Percentiles rank a stretch among this genome's conserved stretches.
Conservation (phyloP, 2,329 filamentous ascomycete genomes). For the Metarhizium sp. region DNA sequence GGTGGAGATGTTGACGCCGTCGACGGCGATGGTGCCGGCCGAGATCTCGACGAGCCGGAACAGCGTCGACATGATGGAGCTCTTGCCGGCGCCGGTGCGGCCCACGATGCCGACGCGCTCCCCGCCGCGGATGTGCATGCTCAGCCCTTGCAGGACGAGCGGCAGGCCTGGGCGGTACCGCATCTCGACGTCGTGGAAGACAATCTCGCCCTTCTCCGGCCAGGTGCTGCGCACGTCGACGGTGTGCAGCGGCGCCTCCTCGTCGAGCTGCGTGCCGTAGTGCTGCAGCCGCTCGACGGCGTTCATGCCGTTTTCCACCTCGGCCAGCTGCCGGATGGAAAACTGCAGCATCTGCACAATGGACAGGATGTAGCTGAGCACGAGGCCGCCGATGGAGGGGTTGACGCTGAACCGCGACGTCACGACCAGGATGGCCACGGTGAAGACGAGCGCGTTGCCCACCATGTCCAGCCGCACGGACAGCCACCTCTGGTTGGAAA, state of each 20-base stretch:
- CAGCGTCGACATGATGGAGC: constrained; percentile 72
- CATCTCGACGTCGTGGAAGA: constrained; percentile 70
- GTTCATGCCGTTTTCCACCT: constrained; percentile 98
- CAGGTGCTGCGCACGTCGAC: constrained; percentile 63
- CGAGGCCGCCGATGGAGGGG: constrained; percentile 77
- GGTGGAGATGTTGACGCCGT: constrained; percentile 60
- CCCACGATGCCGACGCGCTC: constrained; percentile 77
- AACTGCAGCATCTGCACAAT: constrained; percentile 97
- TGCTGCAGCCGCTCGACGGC: constrained; percentile 85
- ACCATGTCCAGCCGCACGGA: constrained; percentile 77
- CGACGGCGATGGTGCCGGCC: constrained; percentile 52
- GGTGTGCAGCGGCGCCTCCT: constrained; percentile 79
- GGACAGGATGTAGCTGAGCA: constrained; percentile 84
- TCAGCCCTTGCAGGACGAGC: constrained; percentile 60
- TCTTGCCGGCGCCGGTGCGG: constrained; percentile 75
- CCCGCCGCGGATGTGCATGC: constrained; percentile 63
- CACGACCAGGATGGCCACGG: constrained; percentile 80
- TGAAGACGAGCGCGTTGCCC: constrained; percentile 76
- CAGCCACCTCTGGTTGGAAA: constrained; percentile 91
- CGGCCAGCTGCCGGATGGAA: constrained; percentile 83
- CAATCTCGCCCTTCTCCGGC: constrained; percentile 79
- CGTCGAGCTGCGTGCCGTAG: constrained; percentile 78
- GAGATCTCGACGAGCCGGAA: constrained; percentile 66
- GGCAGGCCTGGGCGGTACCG: constrained; percentile 64
- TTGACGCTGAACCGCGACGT: constrained; percentile 80